These are phyloP conservation scores for Bothriochloa decipiens DNA, from an alignment of 176 grass and related monocot genomes.

Conservation along the genomic window DNA sequence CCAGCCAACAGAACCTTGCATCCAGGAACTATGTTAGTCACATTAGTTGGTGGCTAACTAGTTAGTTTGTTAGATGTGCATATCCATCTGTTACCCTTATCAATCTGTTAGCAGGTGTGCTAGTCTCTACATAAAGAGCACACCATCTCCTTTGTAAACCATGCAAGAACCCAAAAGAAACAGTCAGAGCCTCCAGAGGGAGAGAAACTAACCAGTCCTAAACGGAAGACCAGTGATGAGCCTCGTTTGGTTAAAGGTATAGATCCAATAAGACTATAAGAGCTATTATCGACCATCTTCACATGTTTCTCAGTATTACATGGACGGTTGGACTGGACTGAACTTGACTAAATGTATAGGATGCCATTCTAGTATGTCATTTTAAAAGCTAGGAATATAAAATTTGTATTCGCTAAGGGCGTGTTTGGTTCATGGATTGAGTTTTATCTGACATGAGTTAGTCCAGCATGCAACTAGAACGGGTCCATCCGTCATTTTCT, in stretches of 20 bases:
- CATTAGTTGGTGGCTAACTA: neutral
- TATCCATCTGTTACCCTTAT: constrained; percentile 2
- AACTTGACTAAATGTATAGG: constrained; percentile 36
- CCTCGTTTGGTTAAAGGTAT: constrained; percentile 27
- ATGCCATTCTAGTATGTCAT: constrained; percentile 11
- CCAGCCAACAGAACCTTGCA: neutral
- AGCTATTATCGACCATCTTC: neutral
- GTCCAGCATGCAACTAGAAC: neutral
- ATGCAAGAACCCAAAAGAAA: constrained; percentile 6
- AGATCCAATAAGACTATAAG: neutral
- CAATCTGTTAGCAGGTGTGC: neutral
- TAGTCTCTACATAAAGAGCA: neutral
- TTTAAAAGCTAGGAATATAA: constrained; percentile 16
- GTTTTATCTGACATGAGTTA: neutral
- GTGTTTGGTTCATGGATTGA: neutral
- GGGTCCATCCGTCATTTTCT: neutral
- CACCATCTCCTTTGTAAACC: neutral
- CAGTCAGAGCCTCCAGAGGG: neutral
- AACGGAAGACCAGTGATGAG: neutral
- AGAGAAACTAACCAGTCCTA: neutral
- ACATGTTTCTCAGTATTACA: neutral
- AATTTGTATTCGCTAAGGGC: constrained; percentile 19
- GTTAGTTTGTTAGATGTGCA: neutral
- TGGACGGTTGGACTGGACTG: neutral
- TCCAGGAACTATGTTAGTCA: neutral